Conservation (phyloP, 306 rosid species). For the Castanospermum australe region DNA sequence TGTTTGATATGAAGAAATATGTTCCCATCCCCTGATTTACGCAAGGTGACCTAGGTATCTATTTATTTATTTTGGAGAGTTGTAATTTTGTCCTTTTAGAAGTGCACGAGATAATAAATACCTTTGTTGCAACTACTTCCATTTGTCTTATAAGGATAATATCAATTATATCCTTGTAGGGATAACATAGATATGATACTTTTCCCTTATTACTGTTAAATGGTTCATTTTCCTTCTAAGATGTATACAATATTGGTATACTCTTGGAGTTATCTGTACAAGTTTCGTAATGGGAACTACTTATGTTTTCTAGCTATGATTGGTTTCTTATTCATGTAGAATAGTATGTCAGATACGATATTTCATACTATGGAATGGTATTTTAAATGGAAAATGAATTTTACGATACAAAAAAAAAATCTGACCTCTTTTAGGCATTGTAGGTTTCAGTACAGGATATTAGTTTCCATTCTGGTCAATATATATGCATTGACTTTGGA, state of each 20-base stretch:
- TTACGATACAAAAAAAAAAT: neutral
- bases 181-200: conserved; percentile 16
- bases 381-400: conserved; percentile 16
- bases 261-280: conserved; percentile 41
- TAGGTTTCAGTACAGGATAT: conserved; percentile 21
- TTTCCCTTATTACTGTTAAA: neutral
- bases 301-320: conserved; percentile 12
- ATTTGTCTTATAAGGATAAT: conserved; percentile 30
- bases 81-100: conserved; percentile 41
- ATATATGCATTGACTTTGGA: conserved; percentile 26
- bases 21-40: conserved; percentile 21
- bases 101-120: conserved; percentile 22
- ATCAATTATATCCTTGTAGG: conserved; percentile 21
- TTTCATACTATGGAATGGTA: conserved; percentile 18
- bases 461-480: neutral
- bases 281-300: conserved; percentile 33
- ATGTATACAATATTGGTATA: conserved; percentile 29
- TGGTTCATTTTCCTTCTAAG: conserved; percentile 26
- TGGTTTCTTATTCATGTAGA: conserved; percentile 25
- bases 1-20: conserved; percentile 23
- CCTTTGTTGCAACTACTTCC: conserved; percentile 29
- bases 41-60: conserved; percentile 24
- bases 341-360: conserved; percentile 12
- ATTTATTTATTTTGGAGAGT: conserved; percentile 3
- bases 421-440: conserved; percentile 20